phyloP scores from a whole-genome alignment of 495 filamentous ascomycete genomes.

The Aspergillus baeticus region DNA sequence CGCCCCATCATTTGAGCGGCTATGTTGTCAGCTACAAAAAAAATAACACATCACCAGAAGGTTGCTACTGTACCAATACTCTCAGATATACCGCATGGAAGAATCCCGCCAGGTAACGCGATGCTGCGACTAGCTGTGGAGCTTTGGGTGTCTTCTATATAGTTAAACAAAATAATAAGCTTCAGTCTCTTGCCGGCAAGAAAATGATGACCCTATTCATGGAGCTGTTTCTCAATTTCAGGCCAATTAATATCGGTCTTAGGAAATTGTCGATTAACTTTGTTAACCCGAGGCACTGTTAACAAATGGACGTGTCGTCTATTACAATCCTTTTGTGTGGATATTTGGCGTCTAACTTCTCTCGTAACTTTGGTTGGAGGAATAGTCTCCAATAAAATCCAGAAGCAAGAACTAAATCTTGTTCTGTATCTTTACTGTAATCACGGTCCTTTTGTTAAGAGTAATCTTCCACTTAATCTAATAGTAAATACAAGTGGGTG shows the following conservation, averaged over 20 bases:
- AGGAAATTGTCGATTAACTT: not conserved
- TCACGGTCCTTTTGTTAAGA: not conserved
- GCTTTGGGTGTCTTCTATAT: conserved; percentile 8
- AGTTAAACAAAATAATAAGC: conserved; percentile 25
- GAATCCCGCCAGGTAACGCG: not conserved
- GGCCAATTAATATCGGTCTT: conserved; percentile 20
- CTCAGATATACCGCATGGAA: not conserved
- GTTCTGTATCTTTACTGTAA: not conserved
- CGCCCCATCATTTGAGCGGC: not conserved
- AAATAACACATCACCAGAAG: too few species aligned
- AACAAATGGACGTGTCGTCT: not conserved
- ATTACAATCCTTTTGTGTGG: not conserved
- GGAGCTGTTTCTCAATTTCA: conserved; percentile 21
- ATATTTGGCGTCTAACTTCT: not conserved
- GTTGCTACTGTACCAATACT: not conserved
- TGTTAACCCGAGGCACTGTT: not conserved
- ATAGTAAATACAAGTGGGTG: conserved; percentile 33
- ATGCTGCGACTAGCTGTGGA: not conserved
- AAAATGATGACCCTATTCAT: conserved; percentile 17
- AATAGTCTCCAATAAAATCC: not conserved
- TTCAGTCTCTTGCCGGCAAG: conserved; percentile 20
- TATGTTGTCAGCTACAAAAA: not conserved
- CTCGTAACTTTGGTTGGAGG: not conserved
- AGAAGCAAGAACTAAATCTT: not conserved
- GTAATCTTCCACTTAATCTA: conserved; percentile 1